Base-by-base conservation (phyloP, 2,329 filamentous ascomycete species). In the Xylaria arbuscula region DNA sequence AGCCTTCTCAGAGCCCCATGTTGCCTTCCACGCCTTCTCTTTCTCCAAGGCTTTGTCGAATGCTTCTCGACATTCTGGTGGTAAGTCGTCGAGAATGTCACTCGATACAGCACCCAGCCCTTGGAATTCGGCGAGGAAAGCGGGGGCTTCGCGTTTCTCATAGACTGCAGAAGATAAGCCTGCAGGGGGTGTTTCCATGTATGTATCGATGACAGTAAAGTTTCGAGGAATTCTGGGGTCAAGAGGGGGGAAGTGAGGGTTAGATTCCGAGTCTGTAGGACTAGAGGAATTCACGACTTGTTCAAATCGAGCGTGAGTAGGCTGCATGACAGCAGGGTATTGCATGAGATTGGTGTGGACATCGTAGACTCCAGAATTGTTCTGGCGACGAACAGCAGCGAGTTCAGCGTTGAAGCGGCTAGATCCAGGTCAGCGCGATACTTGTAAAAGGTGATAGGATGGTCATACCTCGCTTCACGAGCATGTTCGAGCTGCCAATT, bases 401-500 rank as follows among this genome's bases (percentile, higher is more conserved):
- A 98, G 87, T 19, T 86, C 83, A 22, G 92, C 87, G 80, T 98
- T 99, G 84, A 96, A 98, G 56, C 89, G 89, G 78, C 95, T 98
- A 72, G 15, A 50, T n/a, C 24, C 1, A 48, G 24, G 58, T 60
- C 9, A 67, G 66, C 45, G 56, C 57, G 34, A 45, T 59, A 28
- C 55, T 28, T 9, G 17, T 34, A 50, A 42, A 40, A 36, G 13
- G 32, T 13, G 42, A 61, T 42, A 55, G 9, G 24, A 58, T 6
- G 48, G 36, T 82, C 86, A 76, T 86, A 97, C 94, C 92, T 95
- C 64, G 95, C 93, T 79, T 95, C 93, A 59, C 92, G 89, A 34
- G 94, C 94, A 81, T 99, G 96, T 82, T 98, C 94, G 66, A 96
- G 85, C 87, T 97, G 96, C 96, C 96, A 99, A 79, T 98, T 99